Base-by-base conservation (phyloP, 441 rosid species). In the Arabidopsis hybrid region DNA sequence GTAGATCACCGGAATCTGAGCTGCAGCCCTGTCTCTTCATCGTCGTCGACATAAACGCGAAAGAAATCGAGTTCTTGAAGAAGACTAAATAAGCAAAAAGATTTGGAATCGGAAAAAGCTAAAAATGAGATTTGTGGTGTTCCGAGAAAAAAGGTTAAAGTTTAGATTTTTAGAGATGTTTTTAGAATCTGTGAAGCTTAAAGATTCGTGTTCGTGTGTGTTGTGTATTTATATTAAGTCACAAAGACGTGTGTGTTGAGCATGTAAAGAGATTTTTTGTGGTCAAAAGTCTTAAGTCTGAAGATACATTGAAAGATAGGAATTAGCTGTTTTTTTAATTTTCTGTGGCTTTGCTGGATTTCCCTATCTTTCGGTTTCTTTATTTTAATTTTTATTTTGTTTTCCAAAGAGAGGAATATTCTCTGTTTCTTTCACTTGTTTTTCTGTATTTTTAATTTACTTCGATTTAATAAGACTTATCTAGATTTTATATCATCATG, bases 1-100 rank as follows among this genome's bases (percentile, higher is more conserved):
- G 76, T 43, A 47, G 76, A 11, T 69, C 17, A 5, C 47, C 63
- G 17, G 57, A 42, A 68, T 38, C 77, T 49, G 46, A 68, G 66
- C 57, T 65, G 58, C 59, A 81, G 57, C 78, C 80, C 10, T 77
- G 60, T 51, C 73, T 69, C 9, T 76, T 78, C 52, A 88, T 83
- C 85, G 88, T 85, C 29, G 32, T 3, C 0, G 82, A 80, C 53
- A 77, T 60, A 56, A 21, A 39, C 32, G 36, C 26, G 26, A 21
- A 56, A 5, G n/a, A 39, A n/a, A 31, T 31, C 11, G 29, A 8
- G n/a, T 47, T 7, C 51, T 47, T 47, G 21, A 16, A 65, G 10
- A 34, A 26, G 21, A 2, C 8, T 64, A 39, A 9, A 17, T 43
- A 63, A 40, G 5, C 29, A 21, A 21, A 21, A 29, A 12, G 56